Base-by-base conservation (phyloP, 495 filamentous ascomycete species). In the Neurospora intermedia region DNA sequence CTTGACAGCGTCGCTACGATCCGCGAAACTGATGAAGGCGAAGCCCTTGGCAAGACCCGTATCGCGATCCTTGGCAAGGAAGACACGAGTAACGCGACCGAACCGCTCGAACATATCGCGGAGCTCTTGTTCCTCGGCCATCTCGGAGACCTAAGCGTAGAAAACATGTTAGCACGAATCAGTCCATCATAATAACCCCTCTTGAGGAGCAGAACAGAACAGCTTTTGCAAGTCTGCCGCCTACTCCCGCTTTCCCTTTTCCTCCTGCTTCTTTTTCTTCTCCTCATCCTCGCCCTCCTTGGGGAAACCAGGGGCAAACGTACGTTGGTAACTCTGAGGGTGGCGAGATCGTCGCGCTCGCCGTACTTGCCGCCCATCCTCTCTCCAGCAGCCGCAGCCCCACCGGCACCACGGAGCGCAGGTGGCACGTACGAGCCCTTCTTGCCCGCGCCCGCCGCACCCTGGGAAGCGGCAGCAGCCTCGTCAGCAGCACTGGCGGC, bases 41-140 rank as follows among this genome's bases (percentile, higher is more conserved):
- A 98, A 99, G 62, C 96, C 96, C 88, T 99, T 99, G 71, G 96
- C 96, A 76, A 93, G 80, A 72, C 92, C 91, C 43, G 96, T 98
- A 69, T 98, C 96, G 80, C 96, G 86, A 83, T 99, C 96, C 85
- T 97, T 97, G 75, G 96, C 96, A 75, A 99, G 82, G 87, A 98
- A 99, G 69, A 99, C 96, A 80, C 94, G 90, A 48, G 94, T 98
- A 74, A 99, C 96, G 77, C 93, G 92, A 77, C 96, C 96, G 82
- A 96, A 97, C 54, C 96, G 89, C 84, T 97, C 94, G 86, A 99
- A 99, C 87, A 99, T 94, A 83, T 96, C 94, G 78, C 96, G 92
- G 70, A 99, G 87, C 80, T 99, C 96, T 75, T 87, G 81, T 83
- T 99, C 96, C 83, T 99, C 96, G 72, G 96, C 96, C 85, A 98